A percentile compares a stretch with the other conserved stretches of the same genome.
phyloP scores from a whole-genome alignment of 1,139 yeast genomes.

The Taphrina sp. region DNA sequence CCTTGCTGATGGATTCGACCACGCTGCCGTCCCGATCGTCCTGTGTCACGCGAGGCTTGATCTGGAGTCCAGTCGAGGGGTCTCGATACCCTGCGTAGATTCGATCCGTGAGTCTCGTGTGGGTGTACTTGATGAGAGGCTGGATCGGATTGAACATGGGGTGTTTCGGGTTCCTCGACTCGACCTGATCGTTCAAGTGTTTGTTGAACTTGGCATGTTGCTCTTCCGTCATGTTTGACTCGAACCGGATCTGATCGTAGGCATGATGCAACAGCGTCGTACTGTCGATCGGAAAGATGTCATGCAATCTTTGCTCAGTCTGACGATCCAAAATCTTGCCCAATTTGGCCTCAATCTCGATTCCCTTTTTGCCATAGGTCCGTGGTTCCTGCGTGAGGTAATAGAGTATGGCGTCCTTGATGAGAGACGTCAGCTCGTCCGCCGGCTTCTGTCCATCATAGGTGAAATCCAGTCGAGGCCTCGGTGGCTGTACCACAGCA shows the following conservation, averaged over 20 bases:
- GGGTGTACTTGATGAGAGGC: slow-evolving; percentile 21
- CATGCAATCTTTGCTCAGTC: slow-evolving; percentile 57
- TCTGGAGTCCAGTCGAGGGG: slow-evolving; percentile 5
- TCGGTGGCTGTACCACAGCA: neutral
- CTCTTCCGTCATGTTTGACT: slow-evolving; percentile 31
- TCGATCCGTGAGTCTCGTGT: slow-evolving; percentile 26
- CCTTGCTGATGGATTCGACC: slow-evolving; percentile 34
- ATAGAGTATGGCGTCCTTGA: slow-evolving; percentile 6
- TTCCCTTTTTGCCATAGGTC: slow-evolving; percentile 13
- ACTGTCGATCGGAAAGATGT: slow-evolving; percentile 59
- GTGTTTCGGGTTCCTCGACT: slow-evolving; percentile 24
- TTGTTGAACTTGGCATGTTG: slow-evolving; percentile 32
- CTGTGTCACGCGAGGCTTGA: slow-evolving; percentile 33
- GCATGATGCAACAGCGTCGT: slow-evolving; percentile 55
- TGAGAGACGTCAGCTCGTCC: slow-evolving; percentile 5
- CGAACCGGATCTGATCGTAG: slow-evolving; percentile 23
- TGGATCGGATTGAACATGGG: slow-evolving; percentile 3
- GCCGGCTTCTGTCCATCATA: slow-evolving; percentile 7
- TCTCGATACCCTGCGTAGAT: slow-evolving; percentile 19
- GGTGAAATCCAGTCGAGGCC: neutral
- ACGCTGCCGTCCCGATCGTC: slow-evolving; percentile 32
- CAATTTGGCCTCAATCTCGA: slow-evolving; percentile 73
- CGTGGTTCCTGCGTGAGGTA: slow-evolving; percentile 14
- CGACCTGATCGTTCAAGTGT: slow-evolving; percentile 33
- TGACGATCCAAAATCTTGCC: slow-evolving; percentile 68